Evolutionary conservation across 1,139 yeast species (phyloP).

Genomic region (Debaryomyces subglobosus): DNA sequence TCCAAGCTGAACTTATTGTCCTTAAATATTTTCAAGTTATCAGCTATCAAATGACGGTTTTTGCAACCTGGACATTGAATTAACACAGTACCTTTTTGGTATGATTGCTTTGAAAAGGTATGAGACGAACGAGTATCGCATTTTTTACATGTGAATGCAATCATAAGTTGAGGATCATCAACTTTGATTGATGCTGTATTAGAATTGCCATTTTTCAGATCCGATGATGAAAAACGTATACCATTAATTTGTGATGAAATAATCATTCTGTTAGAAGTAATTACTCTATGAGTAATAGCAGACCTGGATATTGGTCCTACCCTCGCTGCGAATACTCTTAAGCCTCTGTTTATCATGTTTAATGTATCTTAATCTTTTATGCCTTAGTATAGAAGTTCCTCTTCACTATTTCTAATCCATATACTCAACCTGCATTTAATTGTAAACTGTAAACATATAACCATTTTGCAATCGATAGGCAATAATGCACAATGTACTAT

Average conservation of each 20-base stretch:
- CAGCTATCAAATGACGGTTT: constrained; percentile 88
- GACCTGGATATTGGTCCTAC: background rate
- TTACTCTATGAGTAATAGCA: background rate
- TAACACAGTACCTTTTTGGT: constrained; percentile 81
- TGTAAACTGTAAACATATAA: background rate
- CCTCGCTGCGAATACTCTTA: background rate
- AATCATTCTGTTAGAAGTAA: background rate
- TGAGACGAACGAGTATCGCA: constrained; percentile 87
- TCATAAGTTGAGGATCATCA: constrained; percentile 76
- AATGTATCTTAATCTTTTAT: background rate
- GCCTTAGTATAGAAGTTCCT: background rate
- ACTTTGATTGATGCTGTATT: constrained; percentile 35
- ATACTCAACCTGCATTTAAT: background rate
- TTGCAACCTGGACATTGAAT: constrained; percentile 93
- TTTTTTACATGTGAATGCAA: constrained; percentile 90
- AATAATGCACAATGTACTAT: background rate
- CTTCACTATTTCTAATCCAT: background rate
- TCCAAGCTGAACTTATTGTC: constrained; percentile 76
- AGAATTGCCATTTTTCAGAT: constrained; percentile 3
- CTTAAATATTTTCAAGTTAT: constrained; percentile 81
- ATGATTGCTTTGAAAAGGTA: constrained; percentile 87
- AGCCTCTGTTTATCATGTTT: constrained; percentile 1
- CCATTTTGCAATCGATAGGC: background rate
- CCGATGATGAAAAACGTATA: constrained; percentile 6
- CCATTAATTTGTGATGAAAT: background rate